Percentiles rank a stretch among this genome's conserved stretches.
Conservation (phyloP, 2,329 filamentous ascomycete species). For the Hymenoscyphus albidus region DNA sequence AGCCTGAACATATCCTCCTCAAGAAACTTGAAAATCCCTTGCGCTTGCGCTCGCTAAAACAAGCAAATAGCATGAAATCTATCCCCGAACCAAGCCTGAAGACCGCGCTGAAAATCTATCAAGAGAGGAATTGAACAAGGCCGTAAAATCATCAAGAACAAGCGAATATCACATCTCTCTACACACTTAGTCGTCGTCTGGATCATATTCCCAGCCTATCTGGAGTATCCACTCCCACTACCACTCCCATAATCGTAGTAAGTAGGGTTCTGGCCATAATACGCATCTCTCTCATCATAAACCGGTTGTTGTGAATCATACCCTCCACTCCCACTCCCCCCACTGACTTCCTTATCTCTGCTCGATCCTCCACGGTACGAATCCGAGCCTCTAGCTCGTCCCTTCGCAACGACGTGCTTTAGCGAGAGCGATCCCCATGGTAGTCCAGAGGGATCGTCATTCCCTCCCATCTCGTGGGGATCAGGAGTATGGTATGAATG, state of each 20-base stretch:
- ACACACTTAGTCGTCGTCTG: neutral
- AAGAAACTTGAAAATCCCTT: neutral
- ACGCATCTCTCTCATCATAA: constrained; percentile 27
- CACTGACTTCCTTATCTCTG: constrained; percentile 25
- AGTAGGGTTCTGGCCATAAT: constrained; percentile 17
- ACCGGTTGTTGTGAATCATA: constrained; percentile 22
- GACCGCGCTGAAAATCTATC: neutral
- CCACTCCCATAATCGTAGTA: constrained; percentile 32
- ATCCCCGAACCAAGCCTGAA: constrained; percentile 6
- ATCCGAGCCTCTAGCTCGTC: constrained; percentile 42
- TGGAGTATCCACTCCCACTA: constrained; percentile 29
- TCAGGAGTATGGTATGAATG: constrained; percentile 61
- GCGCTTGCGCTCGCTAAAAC: neutral
- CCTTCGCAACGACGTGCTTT: constrained; percentile 45
- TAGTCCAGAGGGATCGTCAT: constrained; percentile 58
- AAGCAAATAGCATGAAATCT: constrained; percentile 8
- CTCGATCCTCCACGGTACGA: constrained; percentile 38
- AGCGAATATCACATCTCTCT: neutral
- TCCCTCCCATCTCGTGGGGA: constrained; percentile 50
- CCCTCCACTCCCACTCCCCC: neutral
- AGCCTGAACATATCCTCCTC: constrained; percentile 3
- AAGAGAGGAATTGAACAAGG: constrained; percentile 6
- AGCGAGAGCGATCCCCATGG: constrained; percentile 70
- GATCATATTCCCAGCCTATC: constrained; percentile 12
- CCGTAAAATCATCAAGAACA: constrained; percentile 12